These are phyloP conservation scores for Wickerhamiella australiensis DNA, from an alignment of 805 yeast species.

Conservation along the genomic window DNA sequence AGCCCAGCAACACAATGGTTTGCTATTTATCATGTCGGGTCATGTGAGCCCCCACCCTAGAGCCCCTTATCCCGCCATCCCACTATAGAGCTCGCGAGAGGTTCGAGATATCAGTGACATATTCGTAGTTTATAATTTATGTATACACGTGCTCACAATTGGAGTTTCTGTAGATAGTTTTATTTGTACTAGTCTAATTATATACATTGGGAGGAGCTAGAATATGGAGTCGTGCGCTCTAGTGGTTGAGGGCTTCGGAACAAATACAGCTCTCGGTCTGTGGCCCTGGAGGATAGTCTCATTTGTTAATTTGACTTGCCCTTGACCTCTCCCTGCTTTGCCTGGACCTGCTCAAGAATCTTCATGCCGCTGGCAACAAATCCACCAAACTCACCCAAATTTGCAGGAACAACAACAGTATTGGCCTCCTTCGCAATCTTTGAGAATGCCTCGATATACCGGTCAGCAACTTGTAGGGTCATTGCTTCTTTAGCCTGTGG, in stretches of 20 bases:
- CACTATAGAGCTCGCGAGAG: no score
- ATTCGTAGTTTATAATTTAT: no score
- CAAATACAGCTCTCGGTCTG: no score
- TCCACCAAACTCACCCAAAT: conserved; percentile 58
- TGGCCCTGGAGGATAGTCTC: no score
- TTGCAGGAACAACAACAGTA: conserved; percentile 66
- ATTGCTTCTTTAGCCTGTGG: conserved; percentile 70
- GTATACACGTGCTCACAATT: no score
- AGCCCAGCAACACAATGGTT: no score
- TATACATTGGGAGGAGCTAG: conserved; percentile 4
- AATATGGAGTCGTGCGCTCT: no score
- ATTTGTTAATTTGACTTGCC: no score
- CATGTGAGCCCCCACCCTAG: neutral
- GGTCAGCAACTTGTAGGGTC: conserved; percentile 67
- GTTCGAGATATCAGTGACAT: no score
- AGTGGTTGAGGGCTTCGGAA: no score
- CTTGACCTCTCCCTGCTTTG: conserved; percentile 30
- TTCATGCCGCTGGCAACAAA: conserved; percentile 69
- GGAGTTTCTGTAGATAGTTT: neutral
- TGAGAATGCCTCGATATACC: conserved; percentile 69
- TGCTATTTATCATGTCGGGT: neutral
- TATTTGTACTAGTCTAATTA: neutral
- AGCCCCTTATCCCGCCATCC: no score
- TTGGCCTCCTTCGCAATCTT: conserved; percentile 73
- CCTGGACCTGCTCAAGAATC: conserved; percentile 37